Conservation (phyloP, 2,329 filamentous ascomycete species). For the Onygenales sp. region DNA sequence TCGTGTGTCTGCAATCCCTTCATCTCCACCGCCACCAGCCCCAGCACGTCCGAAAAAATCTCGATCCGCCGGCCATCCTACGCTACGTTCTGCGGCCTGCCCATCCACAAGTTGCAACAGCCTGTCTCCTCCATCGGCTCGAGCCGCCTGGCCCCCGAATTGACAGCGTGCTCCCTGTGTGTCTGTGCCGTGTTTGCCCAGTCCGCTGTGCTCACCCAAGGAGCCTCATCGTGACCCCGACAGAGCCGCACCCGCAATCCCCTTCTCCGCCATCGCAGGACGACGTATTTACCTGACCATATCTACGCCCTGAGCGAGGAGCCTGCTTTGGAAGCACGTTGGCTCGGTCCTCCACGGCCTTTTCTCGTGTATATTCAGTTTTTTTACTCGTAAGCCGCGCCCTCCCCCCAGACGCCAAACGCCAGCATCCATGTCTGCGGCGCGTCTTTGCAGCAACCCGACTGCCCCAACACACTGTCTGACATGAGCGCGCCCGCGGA, state of each 20-base stretch:
- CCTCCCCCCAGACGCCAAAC: background rate
- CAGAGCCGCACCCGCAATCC: background rate
- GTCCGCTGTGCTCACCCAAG: background rate
- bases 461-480: background rate
- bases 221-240: background rate
- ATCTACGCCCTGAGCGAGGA: background rate
- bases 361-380: background rate
- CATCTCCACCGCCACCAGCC: constrained; percentile 1
- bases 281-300: background rate
- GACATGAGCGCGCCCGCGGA: background rate
- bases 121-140: background rate
- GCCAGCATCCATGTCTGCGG: background rate
- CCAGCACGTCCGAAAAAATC: background rate
- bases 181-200: background rate
- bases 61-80: background rate
- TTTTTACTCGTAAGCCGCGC: constrained; percentile 1
- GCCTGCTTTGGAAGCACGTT: constrained; percentile 1
- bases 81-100: background rate
- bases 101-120: background rate
- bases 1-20: constrained; percentile 1
- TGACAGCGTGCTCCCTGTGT: background rate
- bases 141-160: background rate
- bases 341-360: background rate
- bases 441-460: background rate
- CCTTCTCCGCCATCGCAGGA: background rate